Percentiles rank a stretch among this genome's conserved stretches.
Evolutionary conservation across 2,329 filamentous ascomycete species (phyloP).

Genomic region (Pyrenophora teres): DNA sequence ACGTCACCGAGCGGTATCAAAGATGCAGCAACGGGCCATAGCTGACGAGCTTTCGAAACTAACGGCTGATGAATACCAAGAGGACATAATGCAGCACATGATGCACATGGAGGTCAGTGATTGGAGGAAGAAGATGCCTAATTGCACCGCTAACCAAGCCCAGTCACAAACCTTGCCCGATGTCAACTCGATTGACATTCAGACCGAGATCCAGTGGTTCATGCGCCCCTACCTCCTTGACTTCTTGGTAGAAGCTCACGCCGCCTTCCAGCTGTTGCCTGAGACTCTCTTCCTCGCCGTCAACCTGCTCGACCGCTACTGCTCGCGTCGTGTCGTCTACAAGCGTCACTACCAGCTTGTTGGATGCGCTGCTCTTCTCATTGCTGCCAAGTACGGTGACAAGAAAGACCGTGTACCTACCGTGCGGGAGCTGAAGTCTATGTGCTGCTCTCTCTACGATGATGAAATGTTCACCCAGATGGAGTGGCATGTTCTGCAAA

Average conservation of each 20-base stretch:
- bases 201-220: slow-evolving; percentile 99
- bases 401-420: slow-evolving; percentile 99
- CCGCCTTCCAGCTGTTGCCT: slow-evolving; percentile 89
- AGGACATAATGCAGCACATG: slow-evolving; percentile 94
- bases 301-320: slow-evolving; percentile 96
- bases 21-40: slow-evolving; percentile 84
- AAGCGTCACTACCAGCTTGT: slow-evolving; percentile 99
- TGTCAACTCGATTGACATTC: slow-evolving; percentile 97
- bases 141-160: slow-evolving; percentile 30
- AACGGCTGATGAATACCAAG: slow-evolving; percentile 87
- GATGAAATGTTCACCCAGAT: slow-evolving; percentile 99
- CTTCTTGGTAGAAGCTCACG: slow-evolving; percentile 96
- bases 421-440: slow-evolving; percentile 94
- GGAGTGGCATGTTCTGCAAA: slow-evolving; percentile 99
- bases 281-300: slow-evolving; percentile 95
- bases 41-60: slow-evolving; percentile 85
- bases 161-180: slow-evolving; percentile 87
- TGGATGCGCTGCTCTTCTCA: slow-evolving; percentile 91
- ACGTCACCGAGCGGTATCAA: slow-evolving; percentile 75
- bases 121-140: neutral
- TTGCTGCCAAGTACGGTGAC: slow-evolving; percentile 97
- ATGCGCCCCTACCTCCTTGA: slow-evolving; percentile 98
- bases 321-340: slow-evolving; percentile 95
- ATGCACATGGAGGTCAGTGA: slow-evolving; percentile 78
- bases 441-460: slow-evolving; percentile 98